Conservation (phyloP, 768 basidiomycete species). For the Polyporus arcularius region DNA sequence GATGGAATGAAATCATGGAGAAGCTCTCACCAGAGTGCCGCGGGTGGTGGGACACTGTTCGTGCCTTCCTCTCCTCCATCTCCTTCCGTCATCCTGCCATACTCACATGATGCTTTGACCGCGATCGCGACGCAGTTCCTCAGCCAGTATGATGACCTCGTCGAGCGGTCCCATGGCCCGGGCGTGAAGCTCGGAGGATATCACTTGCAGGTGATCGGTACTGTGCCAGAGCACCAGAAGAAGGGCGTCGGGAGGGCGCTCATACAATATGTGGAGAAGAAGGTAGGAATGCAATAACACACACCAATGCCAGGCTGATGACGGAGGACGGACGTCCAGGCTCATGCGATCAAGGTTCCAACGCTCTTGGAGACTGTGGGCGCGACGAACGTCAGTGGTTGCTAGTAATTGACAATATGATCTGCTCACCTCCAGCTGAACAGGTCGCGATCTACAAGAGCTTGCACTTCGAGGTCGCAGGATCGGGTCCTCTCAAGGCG, state of each 20-base stretch:
- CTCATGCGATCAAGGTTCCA: neutral
- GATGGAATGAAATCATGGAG: neutral
- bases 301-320: neutral
- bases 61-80: neutral
- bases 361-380: neutral
- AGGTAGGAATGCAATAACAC: neutral
- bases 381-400: neutral
- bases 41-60: neutral
- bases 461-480: neutral
- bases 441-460: neutral
- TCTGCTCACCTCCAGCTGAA: neutral
- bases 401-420: neutral
- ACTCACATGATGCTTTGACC: neutral
- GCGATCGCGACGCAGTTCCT: neutral
- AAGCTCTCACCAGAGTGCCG: neutral
- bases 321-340: neutral
- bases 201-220: neutral
- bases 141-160: neutral
- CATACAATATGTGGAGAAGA: neutral
- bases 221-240: neutral
- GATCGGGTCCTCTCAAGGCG: neutral
- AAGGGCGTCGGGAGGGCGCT: neutral
- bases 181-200: conserved; percentile 2
- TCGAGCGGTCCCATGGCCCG: neutral
- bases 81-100: neutral